phyloP scores from a whole-genome alignment of 108 stramenopile species.

The Mediolabrus comicus region DNA sequence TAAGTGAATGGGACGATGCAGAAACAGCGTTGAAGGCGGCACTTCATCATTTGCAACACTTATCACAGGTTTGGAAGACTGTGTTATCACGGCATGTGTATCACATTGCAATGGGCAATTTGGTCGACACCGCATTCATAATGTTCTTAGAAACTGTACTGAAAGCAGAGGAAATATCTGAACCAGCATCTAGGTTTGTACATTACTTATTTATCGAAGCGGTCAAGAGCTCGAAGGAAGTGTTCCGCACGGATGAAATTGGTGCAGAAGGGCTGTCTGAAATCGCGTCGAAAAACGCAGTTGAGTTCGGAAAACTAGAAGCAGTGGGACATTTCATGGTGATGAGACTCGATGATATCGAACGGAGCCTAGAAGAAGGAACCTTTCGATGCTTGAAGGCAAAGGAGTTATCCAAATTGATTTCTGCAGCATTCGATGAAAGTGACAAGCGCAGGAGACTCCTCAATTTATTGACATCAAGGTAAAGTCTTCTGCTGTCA shows the following conservation, averaged over 20 bases:
- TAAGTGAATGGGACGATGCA: constrained; percentile 83
- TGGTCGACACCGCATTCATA: constrained; percentile 65
- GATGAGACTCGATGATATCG: constrained; percentile 62
- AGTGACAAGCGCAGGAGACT: constrained; percentile 38
- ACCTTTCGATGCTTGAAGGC: constrained; percentile 67
- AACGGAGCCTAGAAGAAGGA: constrained; percentile 57
- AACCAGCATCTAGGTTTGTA: constrained; percentile 64
- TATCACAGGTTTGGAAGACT: constrained; percentile 68
- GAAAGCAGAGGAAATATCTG: constrained; percentile 52
- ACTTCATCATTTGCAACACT: constrained; percentile 69
- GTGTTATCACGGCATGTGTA: constrained; percentile 62
- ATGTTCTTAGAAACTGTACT: constrained; percentile 64
- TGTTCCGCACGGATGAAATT: constrained; percentile 23
- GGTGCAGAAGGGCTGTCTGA: constrained; percentile 15
- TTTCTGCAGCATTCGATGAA: constrained; percentile 58
- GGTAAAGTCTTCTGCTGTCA: no score
- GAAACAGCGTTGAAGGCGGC: constrained; percentile 76
- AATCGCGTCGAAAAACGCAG: constrained; percentile 23
- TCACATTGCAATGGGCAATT: constrained; percentile 61
- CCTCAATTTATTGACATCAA: constrained; percentile 32
- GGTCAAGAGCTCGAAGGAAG: constrained; percentile 24
- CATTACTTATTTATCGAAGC: constrained; percentile 62
- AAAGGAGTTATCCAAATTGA: constrained; percentile 57
- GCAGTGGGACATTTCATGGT: constrained; percentile 67
- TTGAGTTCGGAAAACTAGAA: constrained; percentile 54